These are phyloP conservation scores for Malania oleifera DNA, from an alignment of 164 flowering plant genomes.

Conservation along the genomic window DNA sequence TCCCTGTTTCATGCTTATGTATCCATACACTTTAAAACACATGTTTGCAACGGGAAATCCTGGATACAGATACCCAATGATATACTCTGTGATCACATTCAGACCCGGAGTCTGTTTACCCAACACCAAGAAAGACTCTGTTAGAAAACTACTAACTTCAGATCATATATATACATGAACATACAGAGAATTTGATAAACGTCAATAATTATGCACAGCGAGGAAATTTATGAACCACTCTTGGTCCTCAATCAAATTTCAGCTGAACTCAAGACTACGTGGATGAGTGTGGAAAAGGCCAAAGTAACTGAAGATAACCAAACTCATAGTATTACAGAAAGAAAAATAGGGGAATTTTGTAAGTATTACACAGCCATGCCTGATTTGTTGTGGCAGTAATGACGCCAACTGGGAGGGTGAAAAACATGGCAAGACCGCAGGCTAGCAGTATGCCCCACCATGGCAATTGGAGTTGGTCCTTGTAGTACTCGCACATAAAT, in stretches of 20 bases:
- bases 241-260: no score
- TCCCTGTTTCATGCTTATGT: conserved; percentile 40
- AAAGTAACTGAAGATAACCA: no score
- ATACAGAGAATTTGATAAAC: no score
- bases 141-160: no score
- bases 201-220: no score
- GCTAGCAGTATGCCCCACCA: conserved; percentile 46
- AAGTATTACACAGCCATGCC: conserved; percentile 12
- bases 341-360: no score
- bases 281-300: no score
- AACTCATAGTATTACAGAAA: no score
- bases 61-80: conserved; percentile 31
- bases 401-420: conserved; percentile 45
- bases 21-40: conserved; percentile 40
- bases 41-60: conserved; percentile 43
- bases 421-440: conserved; percentile 26
- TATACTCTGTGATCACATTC: conserved; percentile 40
- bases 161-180: no score
- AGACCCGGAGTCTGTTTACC: conserved; percentile 32
- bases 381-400: conserved; percentile 51
- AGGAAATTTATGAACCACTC: no score
- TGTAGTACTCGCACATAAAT: conserved; percentile 12
- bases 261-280: no score
- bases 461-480: conserved; percentile 36
- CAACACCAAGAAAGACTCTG: neutral